Percentiles rank a stretch among this genome's conserved stretches.
Evolutionary conservation across 169 alveolate species (phyloP).

Genomic region (Perkinsus olseni): DNA sequence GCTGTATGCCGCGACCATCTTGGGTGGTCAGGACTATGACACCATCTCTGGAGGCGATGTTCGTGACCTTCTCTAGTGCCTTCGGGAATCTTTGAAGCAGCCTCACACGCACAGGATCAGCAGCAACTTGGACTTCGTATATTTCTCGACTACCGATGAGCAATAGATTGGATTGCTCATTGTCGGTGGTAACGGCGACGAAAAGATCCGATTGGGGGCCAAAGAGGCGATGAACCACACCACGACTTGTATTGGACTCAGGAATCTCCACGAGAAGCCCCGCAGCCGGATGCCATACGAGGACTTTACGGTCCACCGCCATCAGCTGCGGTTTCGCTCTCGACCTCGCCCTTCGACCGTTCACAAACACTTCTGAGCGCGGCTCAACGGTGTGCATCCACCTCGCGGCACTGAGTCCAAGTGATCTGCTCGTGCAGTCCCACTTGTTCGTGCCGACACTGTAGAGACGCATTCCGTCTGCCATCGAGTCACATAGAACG

Average conservation of each 20-base stretch:
- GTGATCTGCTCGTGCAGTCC: background rate
- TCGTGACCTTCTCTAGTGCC: background rate
- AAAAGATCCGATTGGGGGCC: background rate
- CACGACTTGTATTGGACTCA: background rate
- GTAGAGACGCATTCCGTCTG: background rate
- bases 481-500: background rate
- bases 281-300: background rate
- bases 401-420: background rate
- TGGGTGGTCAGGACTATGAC: background rate
- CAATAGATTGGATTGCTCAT: background rate
- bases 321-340: background rate
- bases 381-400: background rate
- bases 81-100: background rate
- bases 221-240: background rate
- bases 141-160: background rate
- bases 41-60: background rate
- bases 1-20: background rate
- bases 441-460: background rate
- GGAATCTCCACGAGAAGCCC: background rate
- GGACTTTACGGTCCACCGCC: background rate
- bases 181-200: background rate
- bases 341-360: background rate
- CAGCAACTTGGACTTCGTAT: background rate
- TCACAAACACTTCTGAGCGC: background rate
- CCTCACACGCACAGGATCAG: background rate